Evolutionary conservation across 208 protist genomes (phyloP).

Genomic region (Pavlovales sp.): DNA sequence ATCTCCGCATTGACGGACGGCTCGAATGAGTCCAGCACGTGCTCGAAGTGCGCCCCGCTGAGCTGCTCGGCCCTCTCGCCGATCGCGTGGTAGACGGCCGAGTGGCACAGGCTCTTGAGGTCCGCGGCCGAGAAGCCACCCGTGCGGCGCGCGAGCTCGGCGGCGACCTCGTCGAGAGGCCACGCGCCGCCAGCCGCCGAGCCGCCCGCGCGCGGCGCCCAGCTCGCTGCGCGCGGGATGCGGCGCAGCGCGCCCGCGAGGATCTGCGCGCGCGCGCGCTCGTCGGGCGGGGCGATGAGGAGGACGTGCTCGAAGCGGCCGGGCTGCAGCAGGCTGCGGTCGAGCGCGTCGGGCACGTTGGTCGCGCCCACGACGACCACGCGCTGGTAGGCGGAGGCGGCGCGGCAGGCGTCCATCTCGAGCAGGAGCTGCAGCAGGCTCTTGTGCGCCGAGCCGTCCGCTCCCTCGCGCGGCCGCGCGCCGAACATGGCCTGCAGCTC

Average conservation of each 20-base stretch:
- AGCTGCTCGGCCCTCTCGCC: not conserved
- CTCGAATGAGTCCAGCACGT: not conserved
- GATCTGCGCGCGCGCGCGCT: not conserved
- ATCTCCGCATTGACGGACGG: not conserved
- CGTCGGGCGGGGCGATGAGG: not conserved
- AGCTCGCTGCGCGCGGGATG: not conserved
- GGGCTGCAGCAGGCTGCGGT: constrained; percentile 28
- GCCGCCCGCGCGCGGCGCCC: no score
- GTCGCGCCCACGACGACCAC: constrained; percentile 43
- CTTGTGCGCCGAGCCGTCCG: not conserved
- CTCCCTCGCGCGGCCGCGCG: no score
- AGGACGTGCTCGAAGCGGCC: constrained; percentile 39
- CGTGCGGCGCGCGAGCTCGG: not conserved
- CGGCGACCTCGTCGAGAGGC: no score
- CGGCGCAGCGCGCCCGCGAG: not conserved
- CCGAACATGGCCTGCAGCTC: constrained; percentile 50
- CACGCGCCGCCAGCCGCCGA: no score
- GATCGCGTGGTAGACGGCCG: not conserved
- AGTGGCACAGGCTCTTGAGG: not conserved
- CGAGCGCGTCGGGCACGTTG: constrained; percentile 42
- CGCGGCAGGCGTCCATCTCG: constrained; percentile 9
- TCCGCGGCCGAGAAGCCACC: not conserved
- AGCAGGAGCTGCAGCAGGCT: constrained; percentile 31
- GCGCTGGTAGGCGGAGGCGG: not conserved
- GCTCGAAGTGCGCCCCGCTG: not conserved